Conservation (phyloP, 352 stramenopile genomes). For the Phytopythium delawarense region DNA sequence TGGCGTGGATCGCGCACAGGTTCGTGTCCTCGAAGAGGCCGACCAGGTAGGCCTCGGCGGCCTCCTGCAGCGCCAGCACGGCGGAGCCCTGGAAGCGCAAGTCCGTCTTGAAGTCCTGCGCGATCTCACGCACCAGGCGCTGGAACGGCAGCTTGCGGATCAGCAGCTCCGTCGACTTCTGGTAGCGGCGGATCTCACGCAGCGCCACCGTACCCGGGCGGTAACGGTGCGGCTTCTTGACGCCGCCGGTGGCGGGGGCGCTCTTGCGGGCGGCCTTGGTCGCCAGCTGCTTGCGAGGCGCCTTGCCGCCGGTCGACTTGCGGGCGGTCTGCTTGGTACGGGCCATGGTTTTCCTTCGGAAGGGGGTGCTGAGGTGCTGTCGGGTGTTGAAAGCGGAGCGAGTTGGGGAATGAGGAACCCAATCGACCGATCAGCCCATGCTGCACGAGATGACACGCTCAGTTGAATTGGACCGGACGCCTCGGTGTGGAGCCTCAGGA, state of each 20-base stretch:
- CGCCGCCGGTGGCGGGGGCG: slow-evolving; percentile 86
- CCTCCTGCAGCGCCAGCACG: slow-evolving; percentile 85
- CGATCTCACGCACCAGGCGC: slow-evolving; percentile 92
- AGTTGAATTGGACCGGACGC: slow-evolving; percentile 6
- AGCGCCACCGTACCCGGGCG: slow-evolving; percentile 89
- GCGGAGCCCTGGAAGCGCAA: slow-evolving; percentile 88
- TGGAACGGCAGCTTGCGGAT: slow-evolving; percentile 97
- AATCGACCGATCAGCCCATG: background rate
- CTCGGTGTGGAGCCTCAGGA: background rate
- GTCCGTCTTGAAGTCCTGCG: slow-evolving; percentile 87
- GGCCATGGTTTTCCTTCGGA: slow-evolving; percentile 61
- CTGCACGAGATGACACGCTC: background rate
- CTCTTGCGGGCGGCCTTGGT: slow-evolving; percentile 92
- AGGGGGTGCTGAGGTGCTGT: slow-evolving; percentile 16
- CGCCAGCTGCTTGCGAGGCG: slow-evolving; percentile 92
- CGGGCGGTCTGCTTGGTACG: slow-evolving; percentile 96
- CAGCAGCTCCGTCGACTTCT: slow-evolving; percentile 95
- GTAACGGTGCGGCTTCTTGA: slow-evolving; percentile 92
- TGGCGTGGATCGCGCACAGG: slow-evolving; percentile 92
- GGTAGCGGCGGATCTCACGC: slow-evolving; percentile 96
- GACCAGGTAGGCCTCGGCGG: slow-evolving; percentile 82
- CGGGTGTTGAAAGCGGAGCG: slow-evolving; percentile 35
- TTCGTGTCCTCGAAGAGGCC: slow-evolving; percentile 90
- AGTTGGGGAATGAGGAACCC: slow-evolving; percentile 44
- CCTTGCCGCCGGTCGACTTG: slow-evolving; percentile 94